Percentiles rank a stretch among this genome's conserved stretches.
These are phyloP conservation scores for Leavenworthia alabamica DNA, from an alignment of 345 rosid species.

Conservation along the genomic window DNA sequence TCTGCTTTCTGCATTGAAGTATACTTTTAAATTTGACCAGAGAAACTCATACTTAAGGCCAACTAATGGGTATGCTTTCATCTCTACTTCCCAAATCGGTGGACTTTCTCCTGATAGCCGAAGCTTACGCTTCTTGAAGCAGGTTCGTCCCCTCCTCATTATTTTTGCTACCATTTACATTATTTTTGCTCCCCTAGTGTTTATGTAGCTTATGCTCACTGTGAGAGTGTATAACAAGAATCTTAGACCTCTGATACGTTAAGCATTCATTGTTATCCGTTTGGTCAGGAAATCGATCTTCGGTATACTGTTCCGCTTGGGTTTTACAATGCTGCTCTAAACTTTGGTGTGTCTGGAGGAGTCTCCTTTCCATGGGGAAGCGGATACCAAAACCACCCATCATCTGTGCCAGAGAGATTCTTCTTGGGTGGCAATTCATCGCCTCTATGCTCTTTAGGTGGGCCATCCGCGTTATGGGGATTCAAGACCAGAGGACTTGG, in stretches of 20 bases:
- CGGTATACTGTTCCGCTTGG: slow-evolving; percentile 83
- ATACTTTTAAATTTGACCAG: slow-evolving; percentile 62
- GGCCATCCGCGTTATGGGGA: slow-evolving; percentile 81
- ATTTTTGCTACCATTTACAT: not conserved
- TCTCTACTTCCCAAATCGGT: slow-evolving; percentile 64
- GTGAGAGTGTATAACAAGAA: not conserved
- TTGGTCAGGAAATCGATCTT: slow-evolving; percentile 70
- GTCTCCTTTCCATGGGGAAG: slow-evolving; percentile 69
- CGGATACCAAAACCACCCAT: slow-evolving; percentile 45
- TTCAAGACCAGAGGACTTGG: slow-evolving; percentile 79
- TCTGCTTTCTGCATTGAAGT: slow-evolving; percentile 71
- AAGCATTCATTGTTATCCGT: not conserved
- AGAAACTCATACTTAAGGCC: slow-evolving; percentile 80
- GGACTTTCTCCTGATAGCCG: slow-evolving; percentile 90
- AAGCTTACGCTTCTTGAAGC: slow-evolving; percentile 74
- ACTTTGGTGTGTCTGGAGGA: slow-evolving; percentile 74
- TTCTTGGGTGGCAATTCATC: slow-evolving; percentile 88
- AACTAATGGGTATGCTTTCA: slow-evolving; percentile 73
- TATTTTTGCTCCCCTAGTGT: too few species aligned
- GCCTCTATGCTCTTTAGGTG: slow-evolving; percentile 71
- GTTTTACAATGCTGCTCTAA: slow-evolving; percentile 60
- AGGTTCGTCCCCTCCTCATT: slow-evolving; percentile 41
- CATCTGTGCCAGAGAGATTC: slow-evolving; percentile 82
- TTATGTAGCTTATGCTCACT: too few species aligned
- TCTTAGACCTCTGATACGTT: slow-evolving; percentile 3